Conservation (phyloP, 1,284 basidiomycete genomes). For the Pseudozyma sp. region DNA sequence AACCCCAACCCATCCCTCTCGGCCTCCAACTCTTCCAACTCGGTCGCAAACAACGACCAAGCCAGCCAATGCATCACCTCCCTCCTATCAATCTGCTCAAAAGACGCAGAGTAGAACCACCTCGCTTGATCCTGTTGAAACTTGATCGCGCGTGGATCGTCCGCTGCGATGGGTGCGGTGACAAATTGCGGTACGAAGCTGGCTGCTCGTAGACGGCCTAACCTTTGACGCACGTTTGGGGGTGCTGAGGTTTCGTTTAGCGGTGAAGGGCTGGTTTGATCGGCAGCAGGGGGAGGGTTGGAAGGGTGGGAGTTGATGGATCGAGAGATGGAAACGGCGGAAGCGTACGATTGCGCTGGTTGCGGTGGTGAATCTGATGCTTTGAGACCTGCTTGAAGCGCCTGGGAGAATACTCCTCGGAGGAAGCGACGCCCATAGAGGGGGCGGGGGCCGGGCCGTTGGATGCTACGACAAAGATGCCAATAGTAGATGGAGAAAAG, state of each 20-base stretch:
- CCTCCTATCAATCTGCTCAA: slow-evolving; percentile 50
- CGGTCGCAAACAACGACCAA: slow-evolving; percentile 59
- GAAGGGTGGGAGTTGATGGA: slow-evolving; percentile 2
- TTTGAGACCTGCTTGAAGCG: slow-evolving; percentile 51
- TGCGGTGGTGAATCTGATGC: neutral
- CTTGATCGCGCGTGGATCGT: slow-evolving; percentile 59
- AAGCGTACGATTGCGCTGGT: slow-evolving; percentile 18
- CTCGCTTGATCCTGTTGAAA: slow-evolving; percentile 56
- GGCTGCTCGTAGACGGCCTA: slow-evolving; percentile 42
- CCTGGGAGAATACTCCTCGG: slow-evolving; percentile 46
- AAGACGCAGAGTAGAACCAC: slow-evolving; percentile 56
- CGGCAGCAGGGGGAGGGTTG: slow-evolving; percentile 4
- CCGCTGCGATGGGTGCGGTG: slow-evolving; percentile 29
- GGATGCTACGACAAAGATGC: slow-evolving; percentile 38
- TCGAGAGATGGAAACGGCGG: slow-evolving; percentile 14
- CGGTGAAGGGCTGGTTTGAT: neutral
- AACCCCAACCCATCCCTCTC: slow-evolving; percentile 22
- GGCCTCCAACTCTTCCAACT: slow-evolving; percentile 52
- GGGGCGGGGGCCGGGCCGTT: slow-evolving; percentile 44
- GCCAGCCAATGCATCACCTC: slow-evolving; percentile 66
- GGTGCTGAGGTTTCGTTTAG: slow-evolving; percentile 15
- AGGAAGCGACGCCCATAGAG: slow-evolving; percentile 46
- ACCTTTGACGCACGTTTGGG: slow-evolving; percentile 24
- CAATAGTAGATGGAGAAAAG: slow-evolving; percentile 62
- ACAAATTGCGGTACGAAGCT: slow-evolving; percentile 57